Evolutionary conservation across 768 basidiomycete species (phyloP), one percentile per base, ranked within the genome.

Genomic region (Podaxis mareebaensis): DNA sequence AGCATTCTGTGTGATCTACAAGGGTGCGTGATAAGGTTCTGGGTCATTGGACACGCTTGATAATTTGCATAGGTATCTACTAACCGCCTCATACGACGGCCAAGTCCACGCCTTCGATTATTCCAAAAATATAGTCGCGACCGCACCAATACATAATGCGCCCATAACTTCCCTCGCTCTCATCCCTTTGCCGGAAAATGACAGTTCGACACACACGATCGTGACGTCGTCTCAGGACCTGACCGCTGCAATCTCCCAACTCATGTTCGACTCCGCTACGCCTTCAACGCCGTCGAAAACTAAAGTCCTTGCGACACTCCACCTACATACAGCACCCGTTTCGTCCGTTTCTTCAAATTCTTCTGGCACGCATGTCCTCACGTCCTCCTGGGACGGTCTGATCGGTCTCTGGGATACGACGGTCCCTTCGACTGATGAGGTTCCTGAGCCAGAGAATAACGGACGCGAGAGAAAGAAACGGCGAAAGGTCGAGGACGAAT

Each of bases 311-410:
- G 85, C 93, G 12, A 89, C 90, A 0, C 81, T 98, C 2, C 87
- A 92, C 68, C 79, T 96, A 1, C 96, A 99, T 74, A 92, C 92
- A 2, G 83, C 85, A 0, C 88, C 95, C 0, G 76, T 98, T 38
- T 89, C 95, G 0, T 89, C 87, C 11, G 77, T 98, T 44, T 69
- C 86, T 0, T 73, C 89, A 0, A 85, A 85, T 61, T 39, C 72
- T 7, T 68, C 79, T 8, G 87, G 90, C 2, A 78, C 83, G 2
- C 83, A 88, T 63, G 77, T 99, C 17, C 78, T 99, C 38, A 95
- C 94, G 0, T 83, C 91, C 0, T 91, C 91, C 0, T 96, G 95
- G 94, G 96, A 99, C 69, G 81, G 85, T 8, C 79, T 95, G 15
- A 81, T 99, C 61, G 93, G 94, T 2, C 68, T 95, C 4, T 99